Conservation (phyloP, 192 early-diverging fungal genomes). For the Cetraspora pellucida region DNA sequence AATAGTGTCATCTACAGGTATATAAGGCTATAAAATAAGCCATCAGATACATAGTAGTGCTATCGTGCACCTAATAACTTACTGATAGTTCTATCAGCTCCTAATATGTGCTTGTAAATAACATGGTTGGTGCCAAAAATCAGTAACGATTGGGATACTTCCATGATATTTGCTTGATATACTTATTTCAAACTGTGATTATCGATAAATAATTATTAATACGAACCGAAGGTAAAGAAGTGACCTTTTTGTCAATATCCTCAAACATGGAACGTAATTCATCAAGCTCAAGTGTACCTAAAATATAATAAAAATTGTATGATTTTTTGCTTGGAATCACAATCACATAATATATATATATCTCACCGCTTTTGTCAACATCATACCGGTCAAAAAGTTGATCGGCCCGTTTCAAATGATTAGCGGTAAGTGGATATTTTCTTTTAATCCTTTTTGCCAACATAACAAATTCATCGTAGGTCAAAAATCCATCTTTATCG, state of each 20-base stretch:
- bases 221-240: conserved; percentile 55
- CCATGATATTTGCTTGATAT: no score
- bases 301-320: background rate
- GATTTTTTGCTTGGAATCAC: background rate
- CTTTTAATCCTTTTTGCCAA: conserved; percentile 46
- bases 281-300: conserved; percentile 52
- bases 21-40: no score
- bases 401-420: conserved; percentile 53
- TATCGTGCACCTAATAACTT: no score
- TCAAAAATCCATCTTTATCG: conserved; percentile 51
- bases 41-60: no score
- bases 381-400: conserved; percentile 53
- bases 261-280: conserved; percentile 52
- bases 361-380: conserved; percentile 45
- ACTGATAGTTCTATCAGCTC: no score
- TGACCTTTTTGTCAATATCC: conserved; percentile 57
- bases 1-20: no score
- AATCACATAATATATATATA: background rate
- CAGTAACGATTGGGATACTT: no score
- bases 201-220: background rate
- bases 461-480: conserved; percentile 52
- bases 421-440: conserved; percentile 54
- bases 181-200: no score
- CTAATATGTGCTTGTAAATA: no score
- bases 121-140: no score